Evolutionary conservation across 2,329 filamentous ascomycete genomes (phyloP).

Genomic region (Fusarium mundagurra): DNA sequence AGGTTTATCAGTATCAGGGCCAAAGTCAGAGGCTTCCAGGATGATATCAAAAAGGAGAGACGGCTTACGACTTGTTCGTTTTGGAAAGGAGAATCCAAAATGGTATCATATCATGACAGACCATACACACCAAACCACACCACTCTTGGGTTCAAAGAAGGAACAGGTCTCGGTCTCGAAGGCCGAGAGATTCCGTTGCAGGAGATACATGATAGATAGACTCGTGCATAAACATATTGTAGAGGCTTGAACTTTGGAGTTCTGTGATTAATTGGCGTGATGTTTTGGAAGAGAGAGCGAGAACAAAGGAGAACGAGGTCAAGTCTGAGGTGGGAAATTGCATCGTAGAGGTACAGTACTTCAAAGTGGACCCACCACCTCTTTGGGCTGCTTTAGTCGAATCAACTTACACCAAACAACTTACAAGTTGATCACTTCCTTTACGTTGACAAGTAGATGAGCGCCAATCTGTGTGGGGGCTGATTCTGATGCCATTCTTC

Average conservation of each 20-base stretch:
- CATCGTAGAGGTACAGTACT: not conserved
- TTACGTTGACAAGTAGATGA: not conserved
- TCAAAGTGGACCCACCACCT: conserved; percentile 15
- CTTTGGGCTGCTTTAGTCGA: conserved; percentile 14
- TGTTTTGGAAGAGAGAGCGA: not conserved
- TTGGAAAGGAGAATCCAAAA: conserved; percentile 24
- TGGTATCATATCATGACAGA: conserved; percentile 9
- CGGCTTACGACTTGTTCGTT: not conserved
- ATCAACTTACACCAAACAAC: conserved; percentile 22
- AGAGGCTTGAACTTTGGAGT: not conserved
- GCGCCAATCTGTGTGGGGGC: not conserved
- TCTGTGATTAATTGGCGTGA: not conserved
- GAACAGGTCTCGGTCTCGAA: conserved; percentile 8
- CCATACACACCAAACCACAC: conserved; percentile 8
- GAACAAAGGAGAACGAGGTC: not conserved
- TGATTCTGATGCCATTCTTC: not conserved
- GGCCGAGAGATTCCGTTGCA: not conserved
- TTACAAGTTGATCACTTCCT: conserved; percentile 3
- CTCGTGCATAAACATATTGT: conserved; percentile 12
- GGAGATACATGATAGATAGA: conserved; percentile 23
- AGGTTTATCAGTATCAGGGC: not conserved
- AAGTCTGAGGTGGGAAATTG: not conserved
- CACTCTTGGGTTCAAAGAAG: conserved; percentile 20
- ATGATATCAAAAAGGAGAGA: conserved; percentile 20
- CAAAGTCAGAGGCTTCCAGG: not conserved